phyloP scores from a whole-genome alignment of 148 eudicot genomes.

The Mesembryanthemum crystallinum region DNA sequence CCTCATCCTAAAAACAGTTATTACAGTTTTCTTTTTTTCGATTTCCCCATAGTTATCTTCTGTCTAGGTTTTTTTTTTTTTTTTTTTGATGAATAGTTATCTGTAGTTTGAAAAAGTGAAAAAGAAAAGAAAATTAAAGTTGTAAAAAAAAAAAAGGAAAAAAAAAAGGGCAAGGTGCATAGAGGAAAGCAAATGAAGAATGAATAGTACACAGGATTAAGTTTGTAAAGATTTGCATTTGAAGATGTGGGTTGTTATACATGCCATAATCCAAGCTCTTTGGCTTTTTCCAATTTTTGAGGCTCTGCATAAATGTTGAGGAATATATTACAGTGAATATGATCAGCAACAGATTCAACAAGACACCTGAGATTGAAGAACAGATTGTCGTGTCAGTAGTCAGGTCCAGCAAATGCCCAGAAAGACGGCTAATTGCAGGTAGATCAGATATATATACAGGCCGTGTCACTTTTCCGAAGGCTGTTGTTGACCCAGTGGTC shows the following conservation, averaged over 20 bases:
- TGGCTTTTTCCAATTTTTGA: background rate
- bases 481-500: slow-evolving; percentile 26
- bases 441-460: background rate
- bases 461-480: slow-evolving; percentile 15
- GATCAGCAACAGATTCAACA: background rate
- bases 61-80: too few species aligned
- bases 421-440: background rate
- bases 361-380: background rate
- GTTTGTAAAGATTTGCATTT: background rate
- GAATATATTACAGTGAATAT: slow-evolving; percentile 2
- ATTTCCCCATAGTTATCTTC: background rate
- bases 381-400: background rate
- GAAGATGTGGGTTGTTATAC: background rate
- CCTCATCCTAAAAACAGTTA: slow-evolving; percentile 5
- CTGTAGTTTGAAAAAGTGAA: too few species aligned
- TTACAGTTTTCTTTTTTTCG: background rate
- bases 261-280: background rate
- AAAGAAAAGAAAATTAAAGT: too few species aligned
- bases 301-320: background rate
- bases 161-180: background rate
- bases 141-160: background rate
- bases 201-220: background rate
- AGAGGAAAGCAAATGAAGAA: background rate
- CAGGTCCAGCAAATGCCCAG: background rate
- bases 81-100: too few species aligned